phyloP scores from a whole-genome alignment of 2,329 filamentous ascomycete species.

The Xylariaceae sp. region DNA sequence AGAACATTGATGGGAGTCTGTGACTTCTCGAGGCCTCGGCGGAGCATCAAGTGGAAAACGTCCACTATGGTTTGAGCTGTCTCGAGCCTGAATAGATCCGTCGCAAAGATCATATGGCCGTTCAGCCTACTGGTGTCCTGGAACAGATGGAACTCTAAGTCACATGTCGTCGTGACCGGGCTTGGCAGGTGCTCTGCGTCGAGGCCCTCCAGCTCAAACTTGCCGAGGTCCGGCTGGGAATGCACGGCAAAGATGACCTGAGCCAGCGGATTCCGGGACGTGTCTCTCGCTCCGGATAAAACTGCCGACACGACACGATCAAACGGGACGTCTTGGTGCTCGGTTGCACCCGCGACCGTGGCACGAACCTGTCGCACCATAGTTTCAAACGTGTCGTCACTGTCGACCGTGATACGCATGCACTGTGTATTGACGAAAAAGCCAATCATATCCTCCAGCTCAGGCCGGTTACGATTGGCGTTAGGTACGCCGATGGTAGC shows the following conservation, averaged over 20 bases:
- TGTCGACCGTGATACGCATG: constrained; percentile 2
- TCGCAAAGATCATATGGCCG: constrained; percentile 1
- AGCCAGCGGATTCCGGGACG: constrained; percentile 1
- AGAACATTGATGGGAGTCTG: neutral
- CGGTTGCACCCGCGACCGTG: neutral
- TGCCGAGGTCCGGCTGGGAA: neutral
- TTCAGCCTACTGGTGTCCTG: neutral
- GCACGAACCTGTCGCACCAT: constrained; percentile 4
- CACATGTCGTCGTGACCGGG: neutral
- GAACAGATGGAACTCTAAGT: constrained; percentile 4
- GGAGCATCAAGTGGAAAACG: constrained; percentile 1
- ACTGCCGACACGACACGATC: constrained; percentile 3
- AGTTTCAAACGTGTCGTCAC: constrained; percentile 5
- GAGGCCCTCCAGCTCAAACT: neutral
- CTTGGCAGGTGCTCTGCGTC: neutral
- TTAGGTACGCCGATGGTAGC: constrained; percentile 6
- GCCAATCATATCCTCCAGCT: constrained; percentile 2
- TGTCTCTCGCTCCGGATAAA: neutral
- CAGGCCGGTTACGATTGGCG: constrained; percentile 3
- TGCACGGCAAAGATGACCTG: constrained; percentile 2
- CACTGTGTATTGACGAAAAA: constrained; percentile 7
- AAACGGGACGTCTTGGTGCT: constrained; percentile 7
- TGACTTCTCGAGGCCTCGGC: neutral
- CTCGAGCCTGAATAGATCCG: constrained; percentile 1
- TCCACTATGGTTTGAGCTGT: neutral